These are phyloP conservation scores for Kazachstania taianensis DNA, from an alignment of 805 yeast species.

Conservation along the genomic window DNA sequence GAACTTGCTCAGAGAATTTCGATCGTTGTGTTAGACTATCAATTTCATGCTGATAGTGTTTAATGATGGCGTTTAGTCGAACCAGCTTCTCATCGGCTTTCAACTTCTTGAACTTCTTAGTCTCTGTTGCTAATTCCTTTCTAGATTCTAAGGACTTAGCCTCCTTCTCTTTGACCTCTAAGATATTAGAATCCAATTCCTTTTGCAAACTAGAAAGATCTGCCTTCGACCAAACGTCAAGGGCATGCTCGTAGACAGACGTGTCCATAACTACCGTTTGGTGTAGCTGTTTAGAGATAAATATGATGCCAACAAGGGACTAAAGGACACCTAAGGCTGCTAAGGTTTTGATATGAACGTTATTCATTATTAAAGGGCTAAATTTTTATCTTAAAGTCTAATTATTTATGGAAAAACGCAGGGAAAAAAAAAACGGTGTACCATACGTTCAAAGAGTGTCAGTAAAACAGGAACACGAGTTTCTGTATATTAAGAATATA, in stretches of 20 bases:
- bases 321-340: no score
- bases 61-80: conserved; percentile 39
- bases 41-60: conserved; percentile 77
- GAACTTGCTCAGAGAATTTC: conserved; percentile 60
- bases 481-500: no score
- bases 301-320: no score
- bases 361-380: no score
- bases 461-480: no score
- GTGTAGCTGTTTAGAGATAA: no score
- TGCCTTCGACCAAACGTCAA: conserved; percentile 66
- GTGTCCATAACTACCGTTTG: conserved; percentile 20
- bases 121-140: conserved; percentile 66
- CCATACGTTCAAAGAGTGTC: no score
- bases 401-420: no score
- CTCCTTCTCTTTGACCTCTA: conserved; percentile 63
- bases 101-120: conserved; percentile 72
- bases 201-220: conserved; percentile 62
- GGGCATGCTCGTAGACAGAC: conserved; percentile 37
- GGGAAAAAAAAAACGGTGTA: no score
- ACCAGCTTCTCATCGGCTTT: conserved; percentile 55
- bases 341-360: no score
- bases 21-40: conserved; percentile 72
- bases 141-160: conserved; percentile 57
- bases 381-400: no score
- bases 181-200: conserved; percentile 62